Conservation (phyloP, 805 yeast genomes). For the Ogataea pilisensis region DNA sequence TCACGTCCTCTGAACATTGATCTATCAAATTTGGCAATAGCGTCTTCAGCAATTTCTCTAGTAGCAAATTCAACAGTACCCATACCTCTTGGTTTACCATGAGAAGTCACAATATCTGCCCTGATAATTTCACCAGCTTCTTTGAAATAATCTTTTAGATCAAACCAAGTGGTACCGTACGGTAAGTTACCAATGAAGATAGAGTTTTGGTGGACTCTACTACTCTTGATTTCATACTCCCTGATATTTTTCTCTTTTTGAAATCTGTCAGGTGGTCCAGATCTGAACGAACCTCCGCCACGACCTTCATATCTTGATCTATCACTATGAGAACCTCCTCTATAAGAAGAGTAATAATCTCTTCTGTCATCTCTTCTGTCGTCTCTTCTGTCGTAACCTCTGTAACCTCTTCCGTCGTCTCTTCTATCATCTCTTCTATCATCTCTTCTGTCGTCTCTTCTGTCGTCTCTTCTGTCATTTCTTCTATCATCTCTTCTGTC, state of each 20-base stretch:
- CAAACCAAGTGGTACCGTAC: constrained; percentile 54
- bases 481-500: constrained; percentile 21
- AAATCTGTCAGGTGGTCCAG: constrained; percentile 11
- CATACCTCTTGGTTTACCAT: constrained; percentile 85
- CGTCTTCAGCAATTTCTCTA: constrained; percentile 61
- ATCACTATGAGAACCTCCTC: constrained; percentile 28
- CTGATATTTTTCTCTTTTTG: constrained; percentile 27
- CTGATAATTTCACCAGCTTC: constrained; percentile 61
- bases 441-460: constrained; percentile 19
- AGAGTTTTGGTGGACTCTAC: constrained; percentile 63
- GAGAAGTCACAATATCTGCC: constrained; percentile 76
- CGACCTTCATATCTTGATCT: constrained; percentile 16
- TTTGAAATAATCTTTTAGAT: constrained; percentile 57
- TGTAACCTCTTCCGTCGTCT: constrained; percentile 15
- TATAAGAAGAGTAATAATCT: constrained; percentile 11
- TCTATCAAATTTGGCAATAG: constrained; percentile 68
- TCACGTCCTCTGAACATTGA: constrained; percentile 65
- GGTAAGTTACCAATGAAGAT: constrained; percentile 74
- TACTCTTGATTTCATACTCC: constrained; percentile 36
- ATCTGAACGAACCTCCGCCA: constrained; percentile 22
- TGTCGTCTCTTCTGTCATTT: constrained; percentile 16
- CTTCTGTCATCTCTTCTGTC: constrained; percentile 17
- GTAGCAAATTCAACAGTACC: constrained; percentile 81
- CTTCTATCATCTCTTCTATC: constrained; percentile 29
- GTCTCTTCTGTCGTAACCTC: constrained; percentile 18